phyloP scores from a whole-genome alignment of 1,284 basidiomycete genomes.

The Trametes pubescens region DNA sequence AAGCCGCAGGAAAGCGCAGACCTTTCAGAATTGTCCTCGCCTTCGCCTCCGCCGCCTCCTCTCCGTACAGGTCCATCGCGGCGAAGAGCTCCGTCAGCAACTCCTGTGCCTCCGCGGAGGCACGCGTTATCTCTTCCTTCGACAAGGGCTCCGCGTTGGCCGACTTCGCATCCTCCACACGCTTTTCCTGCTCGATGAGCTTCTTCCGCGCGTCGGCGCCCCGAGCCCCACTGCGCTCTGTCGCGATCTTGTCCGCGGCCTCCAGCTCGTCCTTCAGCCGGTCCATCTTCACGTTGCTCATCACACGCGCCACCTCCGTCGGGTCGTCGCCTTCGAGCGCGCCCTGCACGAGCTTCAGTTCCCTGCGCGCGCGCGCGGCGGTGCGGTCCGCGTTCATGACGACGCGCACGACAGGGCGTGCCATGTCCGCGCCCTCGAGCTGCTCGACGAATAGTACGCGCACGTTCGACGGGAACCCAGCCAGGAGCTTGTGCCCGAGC shows the following conservation, averaged over 20 bases:
- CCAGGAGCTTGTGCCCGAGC: conserved; percentile 62
- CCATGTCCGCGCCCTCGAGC: conserved; percentile 33
- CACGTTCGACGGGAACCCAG: conserved; percentile 33
- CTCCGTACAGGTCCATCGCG: conserved; percentile 29
- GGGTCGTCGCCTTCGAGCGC: conserved; percentile 32
- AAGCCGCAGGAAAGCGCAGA: conserved; percentile 66
- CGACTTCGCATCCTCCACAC: conserved; percentile 42
- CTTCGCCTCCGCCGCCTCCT: conserved; percentile 57
- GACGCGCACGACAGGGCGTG: conserved; percentile 26
- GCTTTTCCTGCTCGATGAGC: conserved; percentile 56
- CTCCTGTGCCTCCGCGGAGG: conserved; percentile 29
- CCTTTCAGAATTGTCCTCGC: conserved; percentile 67
- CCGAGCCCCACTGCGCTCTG: conserved; percentile 64
- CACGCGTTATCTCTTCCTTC: conserved; percentile 31
- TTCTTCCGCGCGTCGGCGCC: conserved; percentile 59
- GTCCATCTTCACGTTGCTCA: conserved; percentile 33
- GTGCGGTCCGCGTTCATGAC: conserved; percentile 31
- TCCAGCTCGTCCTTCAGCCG: conserved; percentile 49
- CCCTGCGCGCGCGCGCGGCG: conserved; percentile 25
- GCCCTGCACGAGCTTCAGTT: conserved; percentile 28
- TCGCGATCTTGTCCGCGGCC: conserved; percentile 61
- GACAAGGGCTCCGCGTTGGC: conserved; percentile 22
- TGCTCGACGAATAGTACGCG: conserved; percentile 34
- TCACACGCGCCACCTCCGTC: conserved; percentile 28
- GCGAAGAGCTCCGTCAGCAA: conserved; percentile 30